phyloP scores from a whole-genome alignment of 2,329 filamentous ascomycete species.

The Sphaerulina vaccinii region DNA sequence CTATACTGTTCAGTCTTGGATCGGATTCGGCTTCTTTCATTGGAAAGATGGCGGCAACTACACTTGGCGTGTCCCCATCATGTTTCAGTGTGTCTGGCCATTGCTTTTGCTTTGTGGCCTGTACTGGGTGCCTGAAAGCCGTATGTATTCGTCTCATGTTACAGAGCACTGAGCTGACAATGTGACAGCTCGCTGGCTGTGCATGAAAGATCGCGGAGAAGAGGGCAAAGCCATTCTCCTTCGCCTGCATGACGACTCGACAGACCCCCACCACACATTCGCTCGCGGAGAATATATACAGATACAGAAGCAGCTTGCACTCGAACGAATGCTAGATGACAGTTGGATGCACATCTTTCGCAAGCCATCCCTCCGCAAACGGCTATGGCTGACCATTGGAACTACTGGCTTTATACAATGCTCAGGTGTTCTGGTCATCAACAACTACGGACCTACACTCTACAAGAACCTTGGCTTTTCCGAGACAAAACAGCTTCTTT shows the following conservation, averaged over 20 bases:
- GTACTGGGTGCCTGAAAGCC: constrained; percentile 23
- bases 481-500: constrained; percentile 31
- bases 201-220: constrained; percentile 23
- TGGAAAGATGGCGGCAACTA: constrained; percentile 20
- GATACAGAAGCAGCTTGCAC: constrained; percentile 33
- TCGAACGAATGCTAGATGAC: constrained; percentile 31
- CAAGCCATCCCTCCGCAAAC: constrained; percentile 33
- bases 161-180: background rate
- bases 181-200: constrained; percentile 29
- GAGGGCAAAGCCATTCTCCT: constrained; percentile 26
- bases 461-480: constrained; percentile 35
- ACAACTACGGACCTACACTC: constrained; percentile 33
- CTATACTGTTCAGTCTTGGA: constrained; percentile 20
- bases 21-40: constrained; percentile 24
- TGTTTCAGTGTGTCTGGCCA: constrained; percentile 22
- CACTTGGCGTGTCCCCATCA: constrained; percentile 22
- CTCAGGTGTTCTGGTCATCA: constrained; percentile 35
- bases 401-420: constrained; percentile 35
- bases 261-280: constrained; percentile 29
- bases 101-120: constrained; percentile 17
- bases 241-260: constrained; percentile 27
- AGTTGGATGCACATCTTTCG: constrained; percentile 32
- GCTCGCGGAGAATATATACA: constrained; percentile 34
- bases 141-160: background rate
- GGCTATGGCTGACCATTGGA: constrained; percentile 30